phyloP scores from a whole-genome alignment of 257 asterid species.

The Fraxinus pennsylvanica region DNA sequence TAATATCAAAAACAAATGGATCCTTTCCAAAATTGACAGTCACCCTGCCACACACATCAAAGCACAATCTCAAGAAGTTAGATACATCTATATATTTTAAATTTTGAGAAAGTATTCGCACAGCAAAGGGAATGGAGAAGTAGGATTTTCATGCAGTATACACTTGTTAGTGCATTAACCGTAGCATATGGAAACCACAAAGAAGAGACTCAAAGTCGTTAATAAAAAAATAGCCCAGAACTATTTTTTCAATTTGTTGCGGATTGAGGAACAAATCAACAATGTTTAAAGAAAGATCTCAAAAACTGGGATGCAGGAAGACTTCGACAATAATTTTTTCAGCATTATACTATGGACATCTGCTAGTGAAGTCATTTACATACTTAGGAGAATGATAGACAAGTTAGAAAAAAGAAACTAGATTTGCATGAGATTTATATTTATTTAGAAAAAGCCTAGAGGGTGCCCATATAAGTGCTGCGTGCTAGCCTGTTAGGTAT shows the following conservation, averaged over 20 bases:
- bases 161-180: background rate
- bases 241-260: background rate
- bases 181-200: background rate
- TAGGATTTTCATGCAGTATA: constrained; percentile 19
- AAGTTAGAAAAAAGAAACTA: background rate
- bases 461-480: background rate
- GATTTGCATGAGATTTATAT: background rate
- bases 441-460: background rate
- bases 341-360: background rate
- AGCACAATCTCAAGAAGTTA: constrained; percentile 28
- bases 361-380: background rate
- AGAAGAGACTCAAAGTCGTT: background rate
- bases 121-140: constrained; percentile 12
- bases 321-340: background rate
- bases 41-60: constrained; percentile 63
- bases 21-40: constrained; percentile 83
- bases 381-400: background rate
- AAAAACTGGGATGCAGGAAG: background rate
- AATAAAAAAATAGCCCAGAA: background rate
- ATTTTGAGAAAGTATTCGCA: constrained; percentile 13
- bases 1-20: constrained; percentile 75
- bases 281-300: background rate
- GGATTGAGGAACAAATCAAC: background rate
- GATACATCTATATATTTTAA: constrained; percentile 10
- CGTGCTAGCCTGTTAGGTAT: background rate